Evolutionary conservation across 2,329 filamentous ascomycete species (phyloP).

Genomic region (Ramularia endophylla): DNA sequence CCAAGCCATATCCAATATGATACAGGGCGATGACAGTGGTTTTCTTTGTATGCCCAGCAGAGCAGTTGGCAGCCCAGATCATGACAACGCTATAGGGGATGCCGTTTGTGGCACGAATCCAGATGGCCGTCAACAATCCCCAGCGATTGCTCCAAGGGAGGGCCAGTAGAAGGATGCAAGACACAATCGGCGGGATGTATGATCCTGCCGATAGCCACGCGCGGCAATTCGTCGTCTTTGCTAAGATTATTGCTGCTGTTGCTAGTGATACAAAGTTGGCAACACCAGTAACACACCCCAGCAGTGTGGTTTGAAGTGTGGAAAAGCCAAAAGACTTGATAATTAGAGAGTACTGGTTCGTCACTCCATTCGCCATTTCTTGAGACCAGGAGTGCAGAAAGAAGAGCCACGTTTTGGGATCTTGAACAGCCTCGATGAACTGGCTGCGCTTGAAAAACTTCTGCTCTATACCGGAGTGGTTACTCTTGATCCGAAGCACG

Average conservation of each 20-base stretch:
- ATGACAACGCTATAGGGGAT: constrained; percentile 37
- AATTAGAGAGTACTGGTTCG: constrained; percentile 40
- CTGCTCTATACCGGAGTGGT: constrained; percentile 35
- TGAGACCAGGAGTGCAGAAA: constrained; percentile 33
- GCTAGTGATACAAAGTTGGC: constrained; percentile 19
- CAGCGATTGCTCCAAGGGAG: constrained; percentile 36
- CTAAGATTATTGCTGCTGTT: constrained; percentile 26
- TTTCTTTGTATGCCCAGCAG: constrained; percentile 39
- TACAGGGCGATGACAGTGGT: constrained; percentile 38
- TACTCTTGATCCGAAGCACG: constrained; percentile 32
- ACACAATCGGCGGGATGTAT: constrained; percentile 34
- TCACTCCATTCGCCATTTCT: constrained; percentile 36
- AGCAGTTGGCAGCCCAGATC: constrained; percentile 23
- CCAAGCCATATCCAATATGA: constrained; percentile 34
- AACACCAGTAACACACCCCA: constrained; percentile 18
- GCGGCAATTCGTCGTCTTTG: constrained; percentile 25
- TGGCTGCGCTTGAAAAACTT: constrained; percentile 33
- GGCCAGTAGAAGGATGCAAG: constrained; percentile 32
- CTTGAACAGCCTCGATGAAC: constrained; percentile 30
- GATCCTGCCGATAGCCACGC: constrained; percentile 30
- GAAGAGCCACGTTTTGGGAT: constrained; percentile 33
- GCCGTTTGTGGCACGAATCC: constrained; percentile 34
- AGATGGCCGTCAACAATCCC: constrained; percentile 34
- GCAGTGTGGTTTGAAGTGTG: constrained; percentile 32
- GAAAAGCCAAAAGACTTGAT: constrained; percentile 43